Evolutionary conservation across 2,329 filamentous ascomycete species (phyloP).

Genomic region (Fusarium lateritium): DNA sequence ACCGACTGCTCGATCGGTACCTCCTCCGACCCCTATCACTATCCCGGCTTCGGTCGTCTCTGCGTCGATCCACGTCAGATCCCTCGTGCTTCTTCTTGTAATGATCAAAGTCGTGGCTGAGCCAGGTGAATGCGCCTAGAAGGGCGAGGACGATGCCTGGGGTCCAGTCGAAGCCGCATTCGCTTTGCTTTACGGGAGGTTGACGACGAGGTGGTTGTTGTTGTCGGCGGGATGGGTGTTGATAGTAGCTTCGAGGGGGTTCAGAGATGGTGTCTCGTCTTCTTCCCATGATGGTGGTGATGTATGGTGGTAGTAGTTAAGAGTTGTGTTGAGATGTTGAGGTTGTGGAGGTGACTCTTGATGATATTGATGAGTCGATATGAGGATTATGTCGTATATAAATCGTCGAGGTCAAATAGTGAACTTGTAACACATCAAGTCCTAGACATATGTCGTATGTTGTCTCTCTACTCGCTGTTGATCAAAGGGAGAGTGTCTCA

Average conservation of each 20-base stretch:
- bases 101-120: constrained; percentile 56
- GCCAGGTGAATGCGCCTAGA: constrained; percentile 54
- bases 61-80: constrained; percentile 10
- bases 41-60: constrained; percentile 16
- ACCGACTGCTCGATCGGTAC: constrained; percentile 25
- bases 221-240: constrained; percentile 12
- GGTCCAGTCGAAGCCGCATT: constrained; percentile 58
- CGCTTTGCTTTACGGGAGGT: constrained; percentile 54
- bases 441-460: constrained; percentile 4
- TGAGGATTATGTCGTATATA: not conserved
- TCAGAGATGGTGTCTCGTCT: constrained; percentile 36
- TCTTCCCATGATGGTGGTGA: constrained; percentile 33
- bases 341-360: not conserved
- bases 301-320: not conserved
- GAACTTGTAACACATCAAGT: not conserved
- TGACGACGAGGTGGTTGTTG: constrained; percentile 14
- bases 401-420: not conserved
- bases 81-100: constrained; percentile 27
- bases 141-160: constrained; percentile 58
- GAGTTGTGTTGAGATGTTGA: not conserved
- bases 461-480: constrained; percentile 1
- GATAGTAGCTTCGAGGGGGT: constrained; percentile 24
- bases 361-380: not conserved
- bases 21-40: constrained; percentile 32
- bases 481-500: not conserved